phyloP scores from a whole-genome alignment of 176 grass and related monocot genomes.

The Raddia guianensis region DNA sequence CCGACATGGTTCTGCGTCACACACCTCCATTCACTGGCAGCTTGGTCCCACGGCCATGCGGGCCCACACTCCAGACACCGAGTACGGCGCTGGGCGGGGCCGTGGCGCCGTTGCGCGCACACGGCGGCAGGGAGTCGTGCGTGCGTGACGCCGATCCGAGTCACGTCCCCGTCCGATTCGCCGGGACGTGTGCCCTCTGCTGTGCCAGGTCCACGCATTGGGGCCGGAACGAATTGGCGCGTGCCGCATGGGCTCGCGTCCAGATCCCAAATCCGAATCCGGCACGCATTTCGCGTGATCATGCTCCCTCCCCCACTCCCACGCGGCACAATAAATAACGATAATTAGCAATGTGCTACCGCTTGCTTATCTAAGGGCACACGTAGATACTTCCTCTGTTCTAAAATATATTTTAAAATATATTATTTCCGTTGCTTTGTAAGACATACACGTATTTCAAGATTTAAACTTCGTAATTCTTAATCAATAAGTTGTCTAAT shows the following conservation, averaged over 20 bases:
- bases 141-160: slow-evolving; percentile 10
- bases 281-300: slow-evolving; percentile 12
- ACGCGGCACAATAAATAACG: too few relatives aligned
- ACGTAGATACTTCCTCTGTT: too few relatives aligned
- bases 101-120: too few relatives aligned
- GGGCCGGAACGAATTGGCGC: too few relatives aligned
- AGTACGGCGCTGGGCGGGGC: background rate
- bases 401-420: too few relatives aligned
- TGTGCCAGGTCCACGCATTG: background rate
- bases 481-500: too few relatives aligned
- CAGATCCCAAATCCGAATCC: too few relatives aligned
- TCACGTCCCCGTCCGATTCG: background rate
- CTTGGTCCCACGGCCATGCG: background rate
- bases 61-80: background rate
- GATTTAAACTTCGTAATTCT: too few relatives aligned
- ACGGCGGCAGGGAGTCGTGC: background rate
- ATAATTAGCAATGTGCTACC: too few relatives aligned
- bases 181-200: background rate
- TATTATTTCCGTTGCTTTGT: too few relatives aligned
- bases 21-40: background rate
- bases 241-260: background rate
- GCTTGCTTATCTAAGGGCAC: too few relatives aligned
- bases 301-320: background rate
- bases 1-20: background rate
- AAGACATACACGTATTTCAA: too few relatives aligned